These are phyloP conservation scores for Coprinopsis strossmayeri DNA, from an alignment of 768 basidiomycete species.

Conservation along the genomic window DNA sequence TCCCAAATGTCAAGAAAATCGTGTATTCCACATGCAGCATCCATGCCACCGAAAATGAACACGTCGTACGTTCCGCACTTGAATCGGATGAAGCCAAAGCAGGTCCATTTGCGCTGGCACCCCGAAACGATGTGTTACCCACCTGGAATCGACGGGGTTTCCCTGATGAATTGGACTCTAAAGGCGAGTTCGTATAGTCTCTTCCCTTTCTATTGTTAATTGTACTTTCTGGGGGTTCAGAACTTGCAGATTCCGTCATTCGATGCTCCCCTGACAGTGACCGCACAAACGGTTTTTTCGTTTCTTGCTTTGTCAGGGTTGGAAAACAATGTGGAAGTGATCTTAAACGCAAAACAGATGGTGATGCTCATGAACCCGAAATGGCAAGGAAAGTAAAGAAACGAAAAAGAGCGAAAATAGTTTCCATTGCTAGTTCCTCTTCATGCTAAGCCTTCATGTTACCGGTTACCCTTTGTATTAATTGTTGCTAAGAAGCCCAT, in stretches of 20 bases:
- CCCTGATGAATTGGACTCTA: slow-evolving; percentile 50
- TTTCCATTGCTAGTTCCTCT: no score
- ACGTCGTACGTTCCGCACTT: slow-evolving; percentile 74
- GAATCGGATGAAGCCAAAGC: slow-evolving; percentile 58
- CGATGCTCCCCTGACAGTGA: slow-evolving; percentile 80
- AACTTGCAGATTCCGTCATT: slow-evolving; percentile 51
- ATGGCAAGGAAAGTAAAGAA: slow-evolving; percentile 16
- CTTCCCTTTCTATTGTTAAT: background rate
- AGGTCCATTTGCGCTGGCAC: slow-evolving; percentile 64
- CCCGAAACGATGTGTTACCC: slow-evolving; percentile 61
- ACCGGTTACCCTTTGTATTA: no score
- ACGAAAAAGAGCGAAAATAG: slow-evolving; percentile 1
- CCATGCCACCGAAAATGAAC: slow-evolving; percentile 88
- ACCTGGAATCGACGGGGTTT: slow-evolving; percentile 80
- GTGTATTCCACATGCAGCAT: slow-evolving; percentile 99
- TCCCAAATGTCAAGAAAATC: slow-evolving; percentile 70
- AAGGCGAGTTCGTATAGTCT: slow-evolving; percentile 30
- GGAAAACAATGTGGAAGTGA: slow-evolving; percentile 20
- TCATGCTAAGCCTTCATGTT: no score
- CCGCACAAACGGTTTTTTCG: slow-evolving; percentile 95
- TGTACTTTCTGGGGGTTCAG: slow-evolving; percentile 22
- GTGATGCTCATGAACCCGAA: slow-evolving; percentile 18
- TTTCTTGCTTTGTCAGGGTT: slow-evolving; percentile 66
- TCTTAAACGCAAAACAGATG: slow-evolving; percentile 18
- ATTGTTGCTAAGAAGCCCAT: no score